Conservation (phyloP, 192 early-diverging fungal species). For the Chytriomyces confervae region DNA sequence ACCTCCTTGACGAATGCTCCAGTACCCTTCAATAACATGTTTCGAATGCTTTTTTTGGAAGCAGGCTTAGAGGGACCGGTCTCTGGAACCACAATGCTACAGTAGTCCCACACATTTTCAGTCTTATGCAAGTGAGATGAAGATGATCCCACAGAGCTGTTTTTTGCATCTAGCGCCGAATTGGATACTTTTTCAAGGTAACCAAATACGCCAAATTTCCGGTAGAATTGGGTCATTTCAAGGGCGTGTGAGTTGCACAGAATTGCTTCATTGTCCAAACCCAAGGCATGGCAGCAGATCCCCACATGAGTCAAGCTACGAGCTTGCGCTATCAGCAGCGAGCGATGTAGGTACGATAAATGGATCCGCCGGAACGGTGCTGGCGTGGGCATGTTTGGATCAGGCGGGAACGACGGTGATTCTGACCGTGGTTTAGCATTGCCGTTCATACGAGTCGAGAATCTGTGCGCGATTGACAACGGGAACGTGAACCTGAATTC, state of each 20-base stretch:
- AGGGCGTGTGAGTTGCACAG: too few relatives aligned
- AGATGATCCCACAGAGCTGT: too few relatives aligned
- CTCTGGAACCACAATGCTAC: too few relatives aligned
- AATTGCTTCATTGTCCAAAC: too few relatives aligned
- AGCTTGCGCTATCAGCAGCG: background rate
- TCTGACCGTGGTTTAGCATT: background rate
- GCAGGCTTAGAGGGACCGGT: too few relatives aligned
- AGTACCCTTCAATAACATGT: background rate
- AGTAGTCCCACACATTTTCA: too few relatives aligned
- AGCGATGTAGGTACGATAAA: constrained; percentile 13
- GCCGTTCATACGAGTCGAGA: background rate
- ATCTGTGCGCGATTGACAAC: background rate
- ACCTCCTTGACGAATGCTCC: background rate
- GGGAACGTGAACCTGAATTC: background rate
- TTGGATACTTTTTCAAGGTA: too few relatives aligned
- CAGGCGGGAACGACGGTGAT: background rate
- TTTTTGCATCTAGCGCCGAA: too few relatives aligned
- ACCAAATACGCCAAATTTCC: too few relatives aligned
- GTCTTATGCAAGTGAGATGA: too few relatives aligned
- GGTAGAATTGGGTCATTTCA: too few relatives aligned
- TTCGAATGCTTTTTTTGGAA: too few relatives aligned
- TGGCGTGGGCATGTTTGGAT: background rate
- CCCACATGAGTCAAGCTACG: constrained; percentile 5
- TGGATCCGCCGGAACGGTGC: background rate
- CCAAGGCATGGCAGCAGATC: background rate